Evolutionary conservation across 257 asterid species (phyloP), one percentile per base, ranked within the genome.

Genomic region (Petrea volubilis): DNA sequence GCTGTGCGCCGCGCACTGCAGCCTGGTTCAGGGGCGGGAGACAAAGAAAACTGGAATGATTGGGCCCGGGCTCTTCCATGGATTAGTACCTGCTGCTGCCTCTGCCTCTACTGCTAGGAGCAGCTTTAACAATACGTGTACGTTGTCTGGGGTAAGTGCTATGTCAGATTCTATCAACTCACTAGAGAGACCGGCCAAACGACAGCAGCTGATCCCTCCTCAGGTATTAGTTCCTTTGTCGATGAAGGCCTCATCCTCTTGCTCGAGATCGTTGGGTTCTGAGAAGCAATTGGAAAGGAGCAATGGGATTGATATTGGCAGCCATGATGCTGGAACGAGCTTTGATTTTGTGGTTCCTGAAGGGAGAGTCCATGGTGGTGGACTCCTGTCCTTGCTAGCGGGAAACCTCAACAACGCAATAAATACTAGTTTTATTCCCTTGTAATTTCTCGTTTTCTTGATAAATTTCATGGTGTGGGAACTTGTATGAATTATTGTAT

Each of bases 341-440:
- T 71, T 79, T n/a, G 79, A 75, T 66, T 78, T 79, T 40, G 84
- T 60, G 44, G 85, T 85, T 21, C 87, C 94, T 4, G 98, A 92
- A 79, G 98, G 98, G 2, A 81, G 98, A 74, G 98, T 92, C 41
- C 98, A 92, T 74, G 98, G 98, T 47, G 98, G 98, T 59, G 96
- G 96, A n/a, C 90, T 92, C 14, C 69, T 92, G 81, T 88, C 98
- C n/a, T 75, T 92, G 51, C 85, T 92, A 34, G 94, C 91, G 9
- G 96, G 96, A 28, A 79, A 81, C 78, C 68, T 90, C 67, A 83
- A 81, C 71, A 86, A 75, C 33, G 83, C 90, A 10, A 73, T 84
- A 34, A 76, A 78, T 59, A 53, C 2, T 40, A 7, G 10, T 31
- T 8, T 7, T 68, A 55, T 62, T 40, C 68, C 5, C 34, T 40